phyloP scores from a whole-genome alignment of 805 yeast genomes.

The Maudiozyma barnettii region DNA sequence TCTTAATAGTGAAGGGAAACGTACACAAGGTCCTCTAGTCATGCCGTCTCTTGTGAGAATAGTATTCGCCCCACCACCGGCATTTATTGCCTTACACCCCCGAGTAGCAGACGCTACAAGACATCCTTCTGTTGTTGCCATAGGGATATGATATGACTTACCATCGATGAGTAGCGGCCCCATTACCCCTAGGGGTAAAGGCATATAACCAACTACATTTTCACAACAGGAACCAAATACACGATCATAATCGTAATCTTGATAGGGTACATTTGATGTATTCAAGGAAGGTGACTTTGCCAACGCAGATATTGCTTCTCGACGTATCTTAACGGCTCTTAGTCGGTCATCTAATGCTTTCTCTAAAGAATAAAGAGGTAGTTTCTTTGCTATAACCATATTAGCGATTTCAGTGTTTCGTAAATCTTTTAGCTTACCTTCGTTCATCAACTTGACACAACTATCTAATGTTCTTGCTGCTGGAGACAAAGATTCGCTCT shows the following conservation, averaged over 20 bases:
- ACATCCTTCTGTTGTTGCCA: constrained; percentile 99
- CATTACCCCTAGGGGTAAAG: constrained; percentile 94
- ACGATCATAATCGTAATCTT: constrained; percentile 82
- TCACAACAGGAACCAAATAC: constrained; percentile 99
- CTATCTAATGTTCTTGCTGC: neutral
- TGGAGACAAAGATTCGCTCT: neutral
- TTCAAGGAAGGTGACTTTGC: constrained; percentile 77
- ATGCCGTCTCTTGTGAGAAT: constrained; percentile 93
- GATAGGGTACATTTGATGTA: constrained; percentile 64
- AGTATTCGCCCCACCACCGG: constrained; percentile 93
- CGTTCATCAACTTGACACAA: constrained; percentile 44
- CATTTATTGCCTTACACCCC: constrained; percentile 95
- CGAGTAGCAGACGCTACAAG: constrained; percentile 97
- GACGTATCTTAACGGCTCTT: constrained; percentile 89
- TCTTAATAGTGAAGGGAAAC: constrained; percentile 70
- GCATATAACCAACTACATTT: constrained; percentile 94
- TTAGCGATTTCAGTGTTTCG: constrained; percentile 63
- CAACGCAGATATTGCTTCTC: constrained; percentile 78
- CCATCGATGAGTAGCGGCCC: constrained; percentile 94
- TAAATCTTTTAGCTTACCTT: constrained; percentile 60
- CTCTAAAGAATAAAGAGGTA: constrained; percentile 90
- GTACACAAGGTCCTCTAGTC: constrained; percentile 98
- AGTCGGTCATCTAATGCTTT: constrained; percentile 81
- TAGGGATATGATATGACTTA: constrained; percentile 80
- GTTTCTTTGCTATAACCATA: constrained; percentile 62